These are phyloP conservation scores for Plasmodium malariae DNA, from an alignment of 169 alveolate genomes.

Conservation along the genomic window DNA sequence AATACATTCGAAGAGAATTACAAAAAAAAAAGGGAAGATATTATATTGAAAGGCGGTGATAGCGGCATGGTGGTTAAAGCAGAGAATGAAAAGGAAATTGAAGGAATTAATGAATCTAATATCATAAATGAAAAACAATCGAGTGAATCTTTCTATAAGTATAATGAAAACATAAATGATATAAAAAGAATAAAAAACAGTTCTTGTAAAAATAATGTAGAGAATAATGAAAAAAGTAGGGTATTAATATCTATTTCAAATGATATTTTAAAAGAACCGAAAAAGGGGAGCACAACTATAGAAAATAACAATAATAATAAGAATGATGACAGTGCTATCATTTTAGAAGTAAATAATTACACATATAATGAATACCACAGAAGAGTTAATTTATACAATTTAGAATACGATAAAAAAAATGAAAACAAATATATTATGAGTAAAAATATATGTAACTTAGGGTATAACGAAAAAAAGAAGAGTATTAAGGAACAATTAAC, in stretches of 20 bases:
- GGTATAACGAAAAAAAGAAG: background rate
- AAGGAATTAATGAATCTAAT: background rate
- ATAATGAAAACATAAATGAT: background rate
- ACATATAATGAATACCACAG: background rate
- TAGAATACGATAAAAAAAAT: background rate
- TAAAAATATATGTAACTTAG: background rate
- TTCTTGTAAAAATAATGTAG: background rate
- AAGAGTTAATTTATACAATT: background rate
- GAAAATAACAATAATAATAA: background rate
- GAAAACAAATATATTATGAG: background rate
- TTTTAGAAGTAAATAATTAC: background rate
- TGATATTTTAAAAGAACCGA: background rate
- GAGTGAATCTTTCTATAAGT: background rate
- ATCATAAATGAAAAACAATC: background rate
- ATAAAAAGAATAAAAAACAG: background rate
- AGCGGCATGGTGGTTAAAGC: background rate
- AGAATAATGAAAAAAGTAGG: background rate
- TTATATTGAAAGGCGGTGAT: background rate
- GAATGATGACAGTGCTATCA: background rate
- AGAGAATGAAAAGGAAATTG: background rate
- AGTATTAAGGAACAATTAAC: background rate
- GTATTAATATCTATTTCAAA: background rate
- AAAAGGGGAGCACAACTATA: background rate
- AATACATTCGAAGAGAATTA: background rate
- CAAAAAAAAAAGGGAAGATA: background rate